Evolutionary conservation across 164 flowering plant species (phyloP), one percentile per base, ranked within the genome.

Genomic region (Houttuynia cordata): DNA sequence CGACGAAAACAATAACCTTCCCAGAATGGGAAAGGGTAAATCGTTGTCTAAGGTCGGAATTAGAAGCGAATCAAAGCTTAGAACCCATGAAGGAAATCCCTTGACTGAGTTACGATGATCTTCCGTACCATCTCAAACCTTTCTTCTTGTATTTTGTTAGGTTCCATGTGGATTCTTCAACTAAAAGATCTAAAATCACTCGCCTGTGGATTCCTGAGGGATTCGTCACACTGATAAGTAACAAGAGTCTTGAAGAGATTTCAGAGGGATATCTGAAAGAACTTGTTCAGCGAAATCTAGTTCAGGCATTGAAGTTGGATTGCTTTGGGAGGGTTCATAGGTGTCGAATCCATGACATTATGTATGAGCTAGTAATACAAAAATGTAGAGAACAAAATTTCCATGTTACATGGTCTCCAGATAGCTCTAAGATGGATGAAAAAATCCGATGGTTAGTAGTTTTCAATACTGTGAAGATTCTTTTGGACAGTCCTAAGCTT

Each of bases 321-420:
- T 64, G 54, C 1, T 49, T 22, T 37, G 82, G 79, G 25, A 66
- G 77, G 24, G 70, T 65, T 12, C 78, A 70, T 60, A 24, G 68
- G 12, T 75, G 74, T 63, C 62, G 70, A 13, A 59, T 82, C n/a
- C 90, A 82, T 63, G 86, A 79, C 61, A 47, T 82, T 7, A 50
- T 82, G 70, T 73, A 77, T 0, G 82, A 83, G 62, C 50, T 80
- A 1, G 75, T 74, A 0, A 34, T 78, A 9, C 53, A 70, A 1
- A 67, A 52, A 47, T 71, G 76, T 0, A 64, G 70, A 52, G 61
- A 60, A 57, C 68, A 68, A 62, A 68, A 63, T 42, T 76, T 77
- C 53, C 63, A 58, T 57, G 53, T 63, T 14, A 45, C 40, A 22
- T 61, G 15, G 19, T 61, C 59, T 22, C 68, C 57, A 14, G 20